Evolutionary conservation across 208 protist genomes (phyloP), one percentile per base, ranked within the genome.

Genomic region (Trypanosomatidae sp.): DNA sequence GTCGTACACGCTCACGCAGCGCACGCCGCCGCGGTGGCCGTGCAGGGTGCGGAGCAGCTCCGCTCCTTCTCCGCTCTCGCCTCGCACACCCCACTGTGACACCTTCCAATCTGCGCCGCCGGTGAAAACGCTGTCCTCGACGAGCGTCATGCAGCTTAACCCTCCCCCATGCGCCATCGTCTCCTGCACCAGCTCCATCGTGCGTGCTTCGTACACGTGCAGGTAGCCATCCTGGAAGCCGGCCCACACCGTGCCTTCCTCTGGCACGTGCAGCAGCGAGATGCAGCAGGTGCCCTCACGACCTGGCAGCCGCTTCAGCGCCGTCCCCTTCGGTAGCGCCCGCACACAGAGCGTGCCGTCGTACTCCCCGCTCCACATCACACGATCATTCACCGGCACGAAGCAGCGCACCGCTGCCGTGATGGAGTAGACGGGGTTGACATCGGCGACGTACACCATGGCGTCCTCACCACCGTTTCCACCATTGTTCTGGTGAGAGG

Each of bases 41-140:
- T 78, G 79, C 58, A 94, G 80, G 12, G 71, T 77, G 44, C 91
- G 85, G 53, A 84, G 79, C 36, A 86, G 84, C 47, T 53, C 41
- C 28, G 53, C 39, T 25, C 44, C 7, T 6, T 65, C 72, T n/a
- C n/a, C n/a, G n/a, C n/a, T n/a, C 0, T 65, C 82, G 3, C 74
- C 60, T 4, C 69, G 50, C 60, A 84, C n/a, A n/a, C n/a, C 76
- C 84, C 90, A 95, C 79, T 94, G 86, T 28, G 56, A 82, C 30
- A 97, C 75, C 77, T 91, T 93, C 85, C 86, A 93, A 71, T 97
- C 89, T 22, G 77, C 79, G 5, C 88, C 90, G 55, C 86, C 92
- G 6, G 86, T 91, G 76, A 90, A 95, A 17, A 97, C 87, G 73
- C 30, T 64, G 47, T 85, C 90, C 64, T 92, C 89, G 41, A 93